Base-by-base conservation (phyloP, 2,329 filamentous ascomycete species). In the Dactylella cylindrospora region DNA sequence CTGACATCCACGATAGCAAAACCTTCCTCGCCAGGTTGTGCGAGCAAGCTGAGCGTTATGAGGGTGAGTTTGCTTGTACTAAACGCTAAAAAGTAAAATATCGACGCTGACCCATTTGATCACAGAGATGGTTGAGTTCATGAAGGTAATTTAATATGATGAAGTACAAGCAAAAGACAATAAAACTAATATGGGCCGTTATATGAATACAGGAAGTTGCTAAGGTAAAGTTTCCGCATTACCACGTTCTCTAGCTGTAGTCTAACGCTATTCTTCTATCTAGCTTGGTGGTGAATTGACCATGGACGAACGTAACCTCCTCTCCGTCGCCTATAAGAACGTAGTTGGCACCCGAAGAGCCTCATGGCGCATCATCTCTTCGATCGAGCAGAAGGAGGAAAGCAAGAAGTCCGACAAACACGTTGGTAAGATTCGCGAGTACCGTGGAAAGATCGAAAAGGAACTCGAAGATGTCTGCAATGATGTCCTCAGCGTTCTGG, bases 21-120 rank as follows among this genome's bases (percentile, higher is more conserved):
- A 97, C 93, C 75, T 97, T 97, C 84, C 89, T 97, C 77, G 93
- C 93, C 78, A 86, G 93, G 80, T 90, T 98, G 76, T 97, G 93
- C 83, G 93, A 97, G 88, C 93, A 98, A 85, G 93, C 93, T 76
- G 93, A 97, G 84, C 91, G 91, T 75, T 98, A 98, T 80, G 91
- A 98, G 91, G 93, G 68, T 69, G 65, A 47, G 66, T 67, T 41
- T 8, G 23, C 68, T 74, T 25, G 10, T 3, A 5, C 12, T 13
- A 19, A 25, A 25, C 3, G 13, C 5, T 41, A 10, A n/a, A n/a
- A 41, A 9, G 9, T 28, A 12, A n/a, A 19, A 39, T 20, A 28
- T 20, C 26, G 1, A 33, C 5, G 47, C 55, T 61, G 33, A 61
- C 35, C 33, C 45, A 66, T 57, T 20, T 28, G 6, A 20, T 64